Conservation (phyloP, 2,329 filamentous ascomycete species). For the Myrmaecium sp. region DNA sequence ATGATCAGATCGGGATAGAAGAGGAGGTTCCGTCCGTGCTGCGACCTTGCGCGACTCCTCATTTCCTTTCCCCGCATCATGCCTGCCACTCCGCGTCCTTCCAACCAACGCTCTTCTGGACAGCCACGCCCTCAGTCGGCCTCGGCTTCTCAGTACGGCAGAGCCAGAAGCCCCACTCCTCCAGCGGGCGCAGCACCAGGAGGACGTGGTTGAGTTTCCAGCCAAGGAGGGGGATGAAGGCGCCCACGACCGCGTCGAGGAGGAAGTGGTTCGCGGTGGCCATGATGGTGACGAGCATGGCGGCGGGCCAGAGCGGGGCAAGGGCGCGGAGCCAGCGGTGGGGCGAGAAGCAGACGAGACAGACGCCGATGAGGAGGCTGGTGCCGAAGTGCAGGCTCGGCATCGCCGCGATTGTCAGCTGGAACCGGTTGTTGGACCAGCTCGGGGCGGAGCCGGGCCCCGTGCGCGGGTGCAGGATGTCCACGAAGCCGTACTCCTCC, state of each 20-base stretch:
- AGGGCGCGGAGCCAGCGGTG: slow-evolving; percentile 20
- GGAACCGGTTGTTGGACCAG: slow-evolving; percentile 31
- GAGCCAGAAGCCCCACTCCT: slow-evolving; percentile 8
- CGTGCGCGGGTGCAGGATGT: slow-evolving; percentile 23
- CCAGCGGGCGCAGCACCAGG: slow-evolving; percentile 4
- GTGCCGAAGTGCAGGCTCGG: slow-evolving; percentile 32
- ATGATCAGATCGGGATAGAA: too few relatives aligned
- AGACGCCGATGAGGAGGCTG: slow-evolving; percentile 20
- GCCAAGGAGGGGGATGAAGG: slow-evolving; percentile 17
- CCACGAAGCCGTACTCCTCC: slow-evolving; percentile 29
- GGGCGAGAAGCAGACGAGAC: slow-evolving; percentile 22
- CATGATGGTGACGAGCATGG: slow-evolving; percentile 26
- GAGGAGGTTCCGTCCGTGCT: too few relatives aligned
- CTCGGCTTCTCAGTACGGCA: slow-evolving; percentile 8
- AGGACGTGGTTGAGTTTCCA: slow-evolving; percentile 13
- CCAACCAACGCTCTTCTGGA: too few relatives aligned
- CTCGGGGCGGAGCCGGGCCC: slow-evolving; percentile 5
- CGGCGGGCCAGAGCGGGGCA: slow-evolving; percentile 26
- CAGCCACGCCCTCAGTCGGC: too few relatives aligned
- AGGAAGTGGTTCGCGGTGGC: slow-evolving; percentile 26
- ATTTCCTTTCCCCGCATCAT: too few relatives aligned
- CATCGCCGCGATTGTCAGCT: slow-evolving; percentile 33
- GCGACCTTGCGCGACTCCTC: too few relatives aligned
- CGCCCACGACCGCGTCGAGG: slow-evolving; percentile 20
- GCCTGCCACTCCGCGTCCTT: too few relatives aligned